Evolutionary conservation across 2,329 filamentous ascomycete genomes (phyloP).

Genomic region (Trichocomaceae sp.): DNA sequence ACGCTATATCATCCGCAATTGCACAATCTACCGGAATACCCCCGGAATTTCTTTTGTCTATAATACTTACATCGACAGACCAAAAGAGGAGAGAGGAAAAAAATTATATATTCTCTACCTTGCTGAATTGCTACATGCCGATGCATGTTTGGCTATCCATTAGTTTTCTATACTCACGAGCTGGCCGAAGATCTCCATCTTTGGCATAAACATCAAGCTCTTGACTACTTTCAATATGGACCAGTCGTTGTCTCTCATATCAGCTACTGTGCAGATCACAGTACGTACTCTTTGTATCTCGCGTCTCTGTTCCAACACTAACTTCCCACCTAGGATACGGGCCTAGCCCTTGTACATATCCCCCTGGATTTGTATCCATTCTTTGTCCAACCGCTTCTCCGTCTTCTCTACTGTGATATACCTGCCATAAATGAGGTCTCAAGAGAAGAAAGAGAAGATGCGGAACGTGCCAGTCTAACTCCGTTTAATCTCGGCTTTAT

Average conservation of each 20-base stretch:
- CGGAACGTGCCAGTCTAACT: conserved; percentile 21
- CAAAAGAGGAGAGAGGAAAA: too few species aligned
- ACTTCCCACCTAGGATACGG: conserved; percentile 60
- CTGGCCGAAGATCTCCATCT: background rate
- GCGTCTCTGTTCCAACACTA: background rate
- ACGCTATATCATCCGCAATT: conserved; percentile 4
- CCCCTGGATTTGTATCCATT: conserved; percentile 68
- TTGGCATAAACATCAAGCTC: background rate
- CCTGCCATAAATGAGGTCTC: conserved; percentile 29
- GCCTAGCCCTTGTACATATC: conserved; percentile 83
- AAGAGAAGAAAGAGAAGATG: conserved; percentile 37
- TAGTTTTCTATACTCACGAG: background rate
- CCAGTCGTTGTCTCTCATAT: conserved; percentile 24
- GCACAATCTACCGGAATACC: background rate
- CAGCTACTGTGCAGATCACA: conserved; percentile 29
- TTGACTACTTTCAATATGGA: conserved; percentile 18
- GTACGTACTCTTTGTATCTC: conserved; percentile 16
- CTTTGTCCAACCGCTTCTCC: conserved; percentile 82
- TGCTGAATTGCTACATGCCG: background rate
- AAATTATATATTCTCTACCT: background rate
- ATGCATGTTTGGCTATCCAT: background rate
- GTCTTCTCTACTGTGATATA: conserved; percentile 64
- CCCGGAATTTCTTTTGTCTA: background rate
- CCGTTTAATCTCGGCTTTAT: conserved; percentile 64
- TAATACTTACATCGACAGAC: background rate